These are phyloP conservation scores for Tillandsia fasciculata DNA, from an alignment of 176 grass and related monocot genomes.

Conservation along the genomic window DNA sequence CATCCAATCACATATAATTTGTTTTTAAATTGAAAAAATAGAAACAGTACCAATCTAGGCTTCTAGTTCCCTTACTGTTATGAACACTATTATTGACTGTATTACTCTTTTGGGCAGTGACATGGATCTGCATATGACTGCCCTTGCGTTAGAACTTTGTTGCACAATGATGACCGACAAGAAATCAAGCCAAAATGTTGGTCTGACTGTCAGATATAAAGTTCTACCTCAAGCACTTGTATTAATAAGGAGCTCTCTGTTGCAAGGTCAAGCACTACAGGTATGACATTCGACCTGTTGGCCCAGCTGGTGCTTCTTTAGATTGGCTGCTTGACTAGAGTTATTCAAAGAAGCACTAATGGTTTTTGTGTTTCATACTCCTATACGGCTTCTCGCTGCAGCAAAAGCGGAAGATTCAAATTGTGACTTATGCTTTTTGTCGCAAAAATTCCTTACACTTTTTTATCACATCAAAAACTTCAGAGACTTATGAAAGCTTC, in stretches of 20 bases:
- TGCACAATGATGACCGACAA: constrained; percentile 77
- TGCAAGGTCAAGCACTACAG: constrained; percentile 87
- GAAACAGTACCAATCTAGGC: background rate
- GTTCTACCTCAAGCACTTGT: constrained; percentile 84
- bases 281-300: constrained; percentile 19
- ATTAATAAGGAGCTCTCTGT: constrained; percentile 76
- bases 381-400: too few relatives aligned
- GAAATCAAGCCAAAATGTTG: constrained; percentile 76
- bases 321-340: background rate
- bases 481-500: too few relatives aligned
- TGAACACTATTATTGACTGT: constrained; percentile 4
- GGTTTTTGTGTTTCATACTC: too few relatives aligned
- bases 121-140: constrained; percentile 86
- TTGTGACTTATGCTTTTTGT: too few relatives aligned
- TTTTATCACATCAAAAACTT: too few relatives aligned
- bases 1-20: too few relatives aligned
- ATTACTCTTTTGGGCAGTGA: constrained; percentile 40
- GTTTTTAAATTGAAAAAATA: too few relatives aligned
- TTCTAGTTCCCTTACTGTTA: background rate
- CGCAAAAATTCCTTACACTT: too few relatives aligned
- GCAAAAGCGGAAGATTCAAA: too few relatives aligned
- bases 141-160: constrained; percentile 84
- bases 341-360: too few relatives aligned
- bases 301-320: background rate
- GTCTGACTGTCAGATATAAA: constrained; percentile 56